Evolutionary conservation across 2,329 filamentous ascomycete species (phyloP).

Genomic region (Ceratocystis destructans): DNA sequence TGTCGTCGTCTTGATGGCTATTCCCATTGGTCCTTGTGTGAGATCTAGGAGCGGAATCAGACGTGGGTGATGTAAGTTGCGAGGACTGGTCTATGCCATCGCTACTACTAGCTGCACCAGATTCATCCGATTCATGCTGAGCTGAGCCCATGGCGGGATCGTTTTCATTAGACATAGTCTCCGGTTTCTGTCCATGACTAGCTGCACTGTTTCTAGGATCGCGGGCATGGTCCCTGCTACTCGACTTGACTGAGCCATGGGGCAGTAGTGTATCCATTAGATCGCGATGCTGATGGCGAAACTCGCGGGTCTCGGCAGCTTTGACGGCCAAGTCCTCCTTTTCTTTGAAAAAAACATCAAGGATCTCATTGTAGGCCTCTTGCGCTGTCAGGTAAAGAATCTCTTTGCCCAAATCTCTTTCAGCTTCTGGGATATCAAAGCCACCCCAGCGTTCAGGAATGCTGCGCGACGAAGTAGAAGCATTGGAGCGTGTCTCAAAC

Average conservation of each 20-base stretch:
- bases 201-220: neutral
- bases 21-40: neutral
- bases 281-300: slow-evolving; percentile 43
- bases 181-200: neutral
- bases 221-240: neutral
- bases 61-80: neutral
- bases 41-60: neutral
- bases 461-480: slow-evolving; percentile 57
- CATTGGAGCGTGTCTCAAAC: slow-evolving; percentile 56
- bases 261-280: slow-evolving; percentile 32
- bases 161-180: neutral
- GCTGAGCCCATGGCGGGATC: neutral
- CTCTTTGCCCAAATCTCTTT: slow-evolving; percentile 72
- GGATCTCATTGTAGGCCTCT: slow-evolving; percentile 81
- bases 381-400: slow-evolving; percentile 85
- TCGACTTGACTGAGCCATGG: neutral
- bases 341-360: slow-evolving; percentile 71
- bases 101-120: neutral
- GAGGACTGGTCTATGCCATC: neutral
- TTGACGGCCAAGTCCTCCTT: slow-evolving; percentile 65
- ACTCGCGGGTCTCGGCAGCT: slow-evolving; percentile 46
- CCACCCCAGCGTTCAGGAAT: slow-evolving; percentile 63
- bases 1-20: neutral
- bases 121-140: neutral
- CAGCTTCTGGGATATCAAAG: slow-evolving; percentile 67